phyloP scores from a whole-genome alignment of 129 eudicot genomes.

The Flaveria brownii region DNA sequence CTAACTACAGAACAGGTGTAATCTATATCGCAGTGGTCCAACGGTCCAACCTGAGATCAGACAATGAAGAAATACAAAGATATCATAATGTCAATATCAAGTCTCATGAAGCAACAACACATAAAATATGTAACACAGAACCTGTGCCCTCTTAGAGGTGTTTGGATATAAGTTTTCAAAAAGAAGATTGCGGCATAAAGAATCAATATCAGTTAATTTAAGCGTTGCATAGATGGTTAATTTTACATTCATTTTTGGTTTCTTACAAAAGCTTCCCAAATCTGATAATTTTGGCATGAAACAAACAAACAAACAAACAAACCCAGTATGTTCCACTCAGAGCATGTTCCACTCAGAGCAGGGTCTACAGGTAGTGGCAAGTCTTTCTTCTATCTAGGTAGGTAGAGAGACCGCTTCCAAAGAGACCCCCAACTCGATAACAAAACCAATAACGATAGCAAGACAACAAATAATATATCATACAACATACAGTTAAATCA shows the following conservation, averaged over 20 bases:
- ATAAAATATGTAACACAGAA: not conserved
- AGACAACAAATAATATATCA: no score
- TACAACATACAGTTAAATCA: no score
- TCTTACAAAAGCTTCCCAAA: conserved; percentile 1
- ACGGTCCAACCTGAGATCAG: conserved; percentile 21
- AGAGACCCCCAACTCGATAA: no score
- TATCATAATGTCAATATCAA: not conserved
- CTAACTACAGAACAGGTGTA: not conserved
- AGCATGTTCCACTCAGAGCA: no score
- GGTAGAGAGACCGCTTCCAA: no score
- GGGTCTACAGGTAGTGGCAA: no score
- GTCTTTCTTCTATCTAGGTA: no score
- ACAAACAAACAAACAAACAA: no score
- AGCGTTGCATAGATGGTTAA: not conserved
- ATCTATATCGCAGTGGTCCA: conserved; percentile 20
- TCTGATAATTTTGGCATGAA: not conserved
- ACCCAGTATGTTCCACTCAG: no score
- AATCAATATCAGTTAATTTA: not conserved
- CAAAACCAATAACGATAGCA: no score
- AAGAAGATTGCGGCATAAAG: no score
- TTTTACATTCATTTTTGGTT: not conserved
- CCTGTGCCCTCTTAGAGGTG: not conserved
- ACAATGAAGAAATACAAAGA: conserved; percentile 5
- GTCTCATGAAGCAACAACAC: not conserved
- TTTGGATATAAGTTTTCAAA: not conserved